These are phyloP conservation scores for Populus hybrid DNA, from an alignment of 441 rosid genomes.

Conservation along the genomic window DNA sequence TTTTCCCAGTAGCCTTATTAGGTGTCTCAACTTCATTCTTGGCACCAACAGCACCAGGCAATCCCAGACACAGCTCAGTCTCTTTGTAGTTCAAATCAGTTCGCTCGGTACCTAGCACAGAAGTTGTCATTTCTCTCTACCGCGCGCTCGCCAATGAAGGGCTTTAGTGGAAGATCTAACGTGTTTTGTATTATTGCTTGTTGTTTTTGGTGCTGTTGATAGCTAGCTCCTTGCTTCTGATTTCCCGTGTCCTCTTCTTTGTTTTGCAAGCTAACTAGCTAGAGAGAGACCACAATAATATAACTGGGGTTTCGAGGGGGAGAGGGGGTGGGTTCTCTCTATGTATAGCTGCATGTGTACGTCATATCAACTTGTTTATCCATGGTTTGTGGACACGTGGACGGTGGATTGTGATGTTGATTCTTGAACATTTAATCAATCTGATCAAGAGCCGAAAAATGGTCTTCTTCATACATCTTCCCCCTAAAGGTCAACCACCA, in stretches of 20 bases:
- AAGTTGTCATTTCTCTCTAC: conserved; percentile 26
- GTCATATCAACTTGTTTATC: conserved; percentile 26
- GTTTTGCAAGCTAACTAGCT: conserved; percentile 17
- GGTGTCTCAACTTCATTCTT: conserved; percentile 39
- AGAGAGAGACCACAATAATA: conserved; percentile 37
- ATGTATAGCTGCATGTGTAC: conserved; percentile 39
- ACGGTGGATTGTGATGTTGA: conserved; percentile 21
- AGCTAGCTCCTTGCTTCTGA: conserved; percentile 3
- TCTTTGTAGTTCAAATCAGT: conserved; percentile 54
- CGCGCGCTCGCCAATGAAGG: neutral
- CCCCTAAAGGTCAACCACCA: too few relatives aligned
- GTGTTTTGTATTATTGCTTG: neutral
- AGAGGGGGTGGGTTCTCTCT: neutral
- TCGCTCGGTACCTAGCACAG: conserved; percentile 17
- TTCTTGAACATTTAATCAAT: neutral
- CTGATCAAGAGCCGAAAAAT: neutral
- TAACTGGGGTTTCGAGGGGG: conserved; percentile 25
- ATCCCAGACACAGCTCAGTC: conserved; percentile 87
- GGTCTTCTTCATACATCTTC: too few relatives aligned
- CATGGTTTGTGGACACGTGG: conserved; percentile 34
- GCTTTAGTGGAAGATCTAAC: neutral
- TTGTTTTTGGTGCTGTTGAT: conserved; percentile 9
- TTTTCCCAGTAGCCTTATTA: conserved; percentile 48
- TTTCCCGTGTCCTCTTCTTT: conserved; percentile 17
- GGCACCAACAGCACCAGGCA: conserved; percentile 69